Conservation (phyloP, 2,329 filamentous ascomycete species). For the Neodidymelliopsis sp. region DNA sequence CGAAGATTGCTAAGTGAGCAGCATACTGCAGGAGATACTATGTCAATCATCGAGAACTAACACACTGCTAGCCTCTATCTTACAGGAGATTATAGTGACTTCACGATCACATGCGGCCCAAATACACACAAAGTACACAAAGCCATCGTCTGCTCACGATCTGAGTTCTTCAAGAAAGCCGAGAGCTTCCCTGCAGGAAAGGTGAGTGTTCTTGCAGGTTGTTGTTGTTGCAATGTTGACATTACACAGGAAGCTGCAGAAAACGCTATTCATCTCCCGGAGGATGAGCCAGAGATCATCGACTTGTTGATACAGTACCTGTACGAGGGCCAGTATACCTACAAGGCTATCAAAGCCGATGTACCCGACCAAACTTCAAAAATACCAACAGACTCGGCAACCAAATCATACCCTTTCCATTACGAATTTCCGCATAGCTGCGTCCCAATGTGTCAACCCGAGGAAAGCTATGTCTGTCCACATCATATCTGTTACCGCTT, state of each 20-base stretch:
- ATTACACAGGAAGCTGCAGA: neutral
- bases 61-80: neutral
- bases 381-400: constrained; percentile 15
- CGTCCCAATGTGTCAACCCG: too few relatives aligned
- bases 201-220: neutral
- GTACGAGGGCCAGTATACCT: constrained; percentile 27
- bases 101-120: neutral
- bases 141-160: constrained; percentile 18
- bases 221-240: neutral
- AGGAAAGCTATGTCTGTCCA: neutral
- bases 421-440: constrained; percentile 2
- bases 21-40: too few relatives aligned
- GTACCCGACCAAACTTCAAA: constrained; percentile 18
- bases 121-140: constrained; percentile 26
- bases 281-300: constrained; percentile 21
- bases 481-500: neutral
- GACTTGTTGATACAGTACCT: constrained; percentile 24
- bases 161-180: constrained; percentile 17
- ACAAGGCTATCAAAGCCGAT: constrained; percentile 7
- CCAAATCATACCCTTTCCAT: neutral
- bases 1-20: neutral
- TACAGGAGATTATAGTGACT: neutral
- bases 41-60: too few relatives aligned
- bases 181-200: constrained; percentile 8
- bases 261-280: constrained; percentile 10